Evolutionary conservation across 2,329 filamentous ascomycete genomes (phyloP), one percentile per base, ranked within the genome.

Genomic region (Aureobasidium sp.): DNA sequence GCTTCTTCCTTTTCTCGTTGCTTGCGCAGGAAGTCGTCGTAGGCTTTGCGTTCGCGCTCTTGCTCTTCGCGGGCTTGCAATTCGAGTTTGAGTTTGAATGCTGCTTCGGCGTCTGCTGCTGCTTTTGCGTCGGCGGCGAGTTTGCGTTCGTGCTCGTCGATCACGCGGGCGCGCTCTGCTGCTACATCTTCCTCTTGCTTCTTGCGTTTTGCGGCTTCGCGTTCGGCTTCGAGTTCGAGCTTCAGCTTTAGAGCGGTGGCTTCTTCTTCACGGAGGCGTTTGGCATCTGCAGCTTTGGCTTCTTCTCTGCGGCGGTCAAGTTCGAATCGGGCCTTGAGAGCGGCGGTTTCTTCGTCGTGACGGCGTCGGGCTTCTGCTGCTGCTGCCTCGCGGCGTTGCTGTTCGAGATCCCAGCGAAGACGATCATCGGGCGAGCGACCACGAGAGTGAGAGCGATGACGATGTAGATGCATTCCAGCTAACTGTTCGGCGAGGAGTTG

Each of bases 251-350:
- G 69, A 59, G 72, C 70, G 21, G 76, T 69, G 59, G 77, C 71
- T 55, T 73, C 68, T 15, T 74, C 66, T 15, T 76, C 66, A 49
- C 72, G 72, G 53, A 76, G 72, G 42, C 66, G 64, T 36, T 72
- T 70, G 25, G 71, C 67, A 8, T 53, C 48, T 13, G 49, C 48
- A 3, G 39, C 39, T 4, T 27, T n/a, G 37, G 47, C 47, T 52
- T 61, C 59, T 34, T 44, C 39, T 25, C 50, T 36, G 32, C 44
- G 42, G n/a, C 72, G 70, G 11, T 72, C 70, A 11, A 70, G 64
- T 63, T 72, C 65, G 66, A 70, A 49, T 69, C 64, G 44, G 68
- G 63, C 63, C 42, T 69, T 61, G 39, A 50, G 36, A 7, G 57
- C 57, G 4, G 42, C 54, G 9, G 54, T 50, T 27, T 59, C 57